Percentiles rank a stretch among this genome's conserved stretches.
Conservation (phyloP, 345 rosid species). For the Turritis glabra region DNA sequence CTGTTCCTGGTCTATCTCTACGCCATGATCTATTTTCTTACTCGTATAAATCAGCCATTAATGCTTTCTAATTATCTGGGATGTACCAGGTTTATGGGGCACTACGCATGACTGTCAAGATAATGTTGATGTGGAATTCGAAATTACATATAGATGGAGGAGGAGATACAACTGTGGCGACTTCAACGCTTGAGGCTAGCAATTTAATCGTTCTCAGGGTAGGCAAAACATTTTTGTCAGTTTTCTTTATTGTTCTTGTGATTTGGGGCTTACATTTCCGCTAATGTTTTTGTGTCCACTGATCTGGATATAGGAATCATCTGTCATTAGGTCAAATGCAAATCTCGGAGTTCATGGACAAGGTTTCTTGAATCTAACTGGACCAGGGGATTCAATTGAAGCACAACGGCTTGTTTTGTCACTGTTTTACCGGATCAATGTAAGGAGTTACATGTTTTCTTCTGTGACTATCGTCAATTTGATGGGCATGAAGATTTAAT, state of each 20-base stretch:
- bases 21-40: background rate
- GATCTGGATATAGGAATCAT: conserved; percentile 60
- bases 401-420: conserved; percentile 93
- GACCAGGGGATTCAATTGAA: conserved; percentile 83
- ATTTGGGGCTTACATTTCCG: conserved; percentile 9
- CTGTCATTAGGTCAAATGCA: conserved; percentile 88
- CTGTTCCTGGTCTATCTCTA: no score
- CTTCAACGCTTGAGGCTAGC: conserved; percentile 91
- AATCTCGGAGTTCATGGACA: conserved; percentile 97
- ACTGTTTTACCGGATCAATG: conserved; percentile 86
- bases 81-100: conserved; percentile 87
- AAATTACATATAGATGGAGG: conserved; percentile 78
- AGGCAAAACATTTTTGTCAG: conserved; percentile 17
- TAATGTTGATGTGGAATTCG: conserved; percentile 98
- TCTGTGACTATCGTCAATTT: no score
- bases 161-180: conserved; percentile 71
- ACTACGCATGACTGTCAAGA: conserved; percentile 90
- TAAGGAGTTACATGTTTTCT: conserved; percentile 44
- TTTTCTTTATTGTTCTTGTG: conserved; percentile 23
- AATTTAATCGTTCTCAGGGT: conserved; percentile 91
- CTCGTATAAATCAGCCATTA: background rate
- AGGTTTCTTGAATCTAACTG: conserved; percentile 89
- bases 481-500: background rate
- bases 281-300: conserved; percentile 1
- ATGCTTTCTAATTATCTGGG: conserved; percentile 6